Conservation (phyloP, 176 grass and related monocot species). For the Tillandsia fasciculata region DNA sequence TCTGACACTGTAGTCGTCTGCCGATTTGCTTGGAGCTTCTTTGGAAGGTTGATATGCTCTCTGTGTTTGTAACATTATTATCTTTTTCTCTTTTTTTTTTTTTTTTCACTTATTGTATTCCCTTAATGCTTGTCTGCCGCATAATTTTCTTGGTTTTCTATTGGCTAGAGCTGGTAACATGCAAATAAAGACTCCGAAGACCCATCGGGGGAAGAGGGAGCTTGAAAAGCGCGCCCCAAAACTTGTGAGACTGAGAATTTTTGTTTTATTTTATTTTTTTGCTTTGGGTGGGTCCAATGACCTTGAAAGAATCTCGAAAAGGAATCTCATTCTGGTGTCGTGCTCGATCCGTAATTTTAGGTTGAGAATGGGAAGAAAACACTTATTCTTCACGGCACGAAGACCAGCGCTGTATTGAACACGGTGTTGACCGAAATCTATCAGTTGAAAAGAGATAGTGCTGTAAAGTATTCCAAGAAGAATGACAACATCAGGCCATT, state of each 20-base stretch:
- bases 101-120: not conserved
- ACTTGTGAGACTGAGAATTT: conserved; percentile 38
- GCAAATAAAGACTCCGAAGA: conserved; percentile 61
- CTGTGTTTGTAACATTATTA: not conserved
- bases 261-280: not conserved
- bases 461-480: conserved; percentile 79
- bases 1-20: too few species aligned
- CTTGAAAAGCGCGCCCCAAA: conserved; percentile 75
- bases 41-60: not conserved
- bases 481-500: conserved; percentile 87
- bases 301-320: not conserved
- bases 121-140: not conserved
- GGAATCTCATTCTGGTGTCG: not conserved
- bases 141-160: not conserved
- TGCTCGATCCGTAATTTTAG: conserved; percentile 14
- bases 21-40: not conserved
- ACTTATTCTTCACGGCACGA: conserved; percentile 80
- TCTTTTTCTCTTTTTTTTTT: not conserved
- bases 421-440: conserved; percentile 55
- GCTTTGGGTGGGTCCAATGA: not conserved
- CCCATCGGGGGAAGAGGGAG: conserved; percentile 43
- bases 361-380: conserved; percentile 92
- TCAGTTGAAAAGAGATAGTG: conserved; percentile 76
- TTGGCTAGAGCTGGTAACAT: not conserved
- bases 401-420: conserved; percentile 68